A percentile compares a stretch with the other conserved stretches of the same genome.
These are phyloP conservation scores for Zizania palustris DNA, from an alignment of 202 grass and related monocot genomes.

Conservation along the genomic window DNA sequence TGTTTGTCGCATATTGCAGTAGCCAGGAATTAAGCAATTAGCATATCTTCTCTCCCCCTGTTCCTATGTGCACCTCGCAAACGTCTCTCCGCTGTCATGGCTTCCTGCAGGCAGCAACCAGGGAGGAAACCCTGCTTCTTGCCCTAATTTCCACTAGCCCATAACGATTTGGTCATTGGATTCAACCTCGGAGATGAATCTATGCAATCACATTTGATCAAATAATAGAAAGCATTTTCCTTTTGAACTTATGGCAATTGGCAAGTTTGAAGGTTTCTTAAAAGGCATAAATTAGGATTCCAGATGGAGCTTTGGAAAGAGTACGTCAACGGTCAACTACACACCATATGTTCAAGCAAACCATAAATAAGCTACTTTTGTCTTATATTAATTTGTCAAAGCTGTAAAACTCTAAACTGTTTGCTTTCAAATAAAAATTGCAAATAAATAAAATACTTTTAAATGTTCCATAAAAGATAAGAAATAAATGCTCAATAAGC, in stretches of 20 bases:
- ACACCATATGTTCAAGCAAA: background rate
- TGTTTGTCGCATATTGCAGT: too few species aligned
- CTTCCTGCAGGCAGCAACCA: too few species aligned
- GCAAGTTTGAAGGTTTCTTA: background rate
- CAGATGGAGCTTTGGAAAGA: background rate
- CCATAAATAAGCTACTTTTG: conserved; percentile 2
- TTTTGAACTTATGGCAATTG: background rate
- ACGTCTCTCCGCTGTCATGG: too few species aligned
- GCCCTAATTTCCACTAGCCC: too few species aligned
- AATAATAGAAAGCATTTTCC: background rate
- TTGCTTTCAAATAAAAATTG: background rate
- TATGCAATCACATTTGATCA: too few species aligned
- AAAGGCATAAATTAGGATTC: background rate
- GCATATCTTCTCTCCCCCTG: too few species aligned
- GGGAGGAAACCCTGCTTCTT: too few species aligned
- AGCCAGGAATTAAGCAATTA: too few species aligned
- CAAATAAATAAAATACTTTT: background rate
- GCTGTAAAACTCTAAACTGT: background rate
- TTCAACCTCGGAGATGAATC: too few species aligned
- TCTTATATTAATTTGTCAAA: background rate
- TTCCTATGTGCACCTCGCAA: too few species aligned
- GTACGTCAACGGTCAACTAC: too few species aligned
- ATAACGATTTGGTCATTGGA: too few species aligned
- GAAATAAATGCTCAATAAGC: conserved; percentile 3
- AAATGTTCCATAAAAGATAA: background rate